A percentile compares a stretch with the other conserved stretches of the same genome.
These are phyloP conservation scores for Trametes coccinea DNA, from an alignment of 768 basidiomycete species.

Conservation along the genomic window DNA sequence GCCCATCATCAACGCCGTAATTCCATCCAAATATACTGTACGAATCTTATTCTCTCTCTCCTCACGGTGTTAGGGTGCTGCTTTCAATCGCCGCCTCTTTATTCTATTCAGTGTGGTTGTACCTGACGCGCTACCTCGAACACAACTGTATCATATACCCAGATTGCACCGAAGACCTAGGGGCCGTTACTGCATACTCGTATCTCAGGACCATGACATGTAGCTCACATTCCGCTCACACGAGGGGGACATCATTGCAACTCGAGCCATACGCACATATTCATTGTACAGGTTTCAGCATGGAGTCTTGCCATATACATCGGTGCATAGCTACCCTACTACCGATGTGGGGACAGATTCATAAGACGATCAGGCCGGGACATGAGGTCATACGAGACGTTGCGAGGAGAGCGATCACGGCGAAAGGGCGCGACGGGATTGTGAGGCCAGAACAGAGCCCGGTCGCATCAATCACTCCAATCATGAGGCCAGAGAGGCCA, in stretches of 20 bases:
- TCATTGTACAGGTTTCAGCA: slow-evolving; percentile 4
- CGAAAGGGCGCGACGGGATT: background rate
- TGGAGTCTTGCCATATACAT: background rate
- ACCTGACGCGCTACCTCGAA: slow-evolving; percentile 3
- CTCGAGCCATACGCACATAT: slow-evolving; percentile 3
- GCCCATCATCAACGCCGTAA: background rate
- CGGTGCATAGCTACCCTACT: background rate
- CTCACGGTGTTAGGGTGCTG: slow-evolving; percentile 4
- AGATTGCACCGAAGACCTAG: background rate
- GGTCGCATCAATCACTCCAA: slow-evolving; percentile 11
- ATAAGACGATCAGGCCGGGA: background rate
- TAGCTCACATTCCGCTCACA: slow-evolving; percentile 3
- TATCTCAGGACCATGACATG: background rate
- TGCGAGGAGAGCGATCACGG: slow-evolving; percentile 3
- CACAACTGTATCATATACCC: slow-evolving; percentile 16
- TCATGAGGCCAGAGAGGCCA: slow-evolving; percentile 6
- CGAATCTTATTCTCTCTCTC: background rate
- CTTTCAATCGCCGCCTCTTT: slow-evolving; percentile 6
- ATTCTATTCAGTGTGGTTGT: slow-evolving; percentile 5
- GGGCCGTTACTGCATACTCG: background rate
- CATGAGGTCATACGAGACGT: background rate
- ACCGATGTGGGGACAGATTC: background rate
- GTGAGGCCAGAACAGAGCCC: slow-evolving; percentile 2
- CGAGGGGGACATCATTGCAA: background rate
- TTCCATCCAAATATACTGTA: background rate